Conservation (phyloP, 805 yeast species). For the Saturnispora dispora region DNA sequence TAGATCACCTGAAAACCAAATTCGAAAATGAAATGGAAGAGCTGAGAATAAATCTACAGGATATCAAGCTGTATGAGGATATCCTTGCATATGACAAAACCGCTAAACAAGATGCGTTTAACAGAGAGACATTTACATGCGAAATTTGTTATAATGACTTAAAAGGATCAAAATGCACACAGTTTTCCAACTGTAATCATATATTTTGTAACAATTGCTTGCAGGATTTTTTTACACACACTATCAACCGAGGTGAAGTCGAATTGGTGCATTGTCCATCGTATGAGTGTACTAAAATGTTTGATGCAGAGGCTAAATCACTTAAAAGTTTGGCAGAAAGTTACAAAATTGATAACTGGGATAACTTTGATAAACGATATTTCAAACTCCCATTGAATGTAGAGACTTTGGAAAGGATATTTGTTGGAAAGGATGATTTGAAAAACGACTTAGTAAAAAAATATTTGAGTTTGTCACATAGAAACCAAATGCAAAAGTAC, state of each 20-base stretch:
- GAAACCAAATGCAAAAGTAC: slow-evolving; percentile 35
- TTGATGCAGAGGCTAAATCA: slow-evolving; percentile 16
- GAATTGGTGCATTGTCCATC: slow-evolving; percentile 51
- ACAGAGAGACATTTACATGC: slow-evolving; percentile 36
- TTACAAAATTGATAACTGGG: slow-evolving; percentile 17
- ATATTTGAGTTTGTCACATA: slow-evolving; percentile 31
- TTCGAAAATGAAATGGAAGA: slow-evolving; percentile 7
- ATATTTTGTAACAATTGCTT: slow-evolving; percentile 41
- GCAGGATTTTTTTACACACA: slow-evolving; percentile 31
- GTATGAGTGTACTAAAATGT: slow-evolving; percentile 33
- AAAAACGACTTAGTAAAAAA: slow-evolving; percentile 19
- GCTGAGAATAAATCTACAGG: slow-evolving; percentile 24
- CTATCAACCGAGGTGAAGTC: slow-evolving; percentile 40
- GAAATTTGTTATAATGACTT: slow-evolving; percentile 46
- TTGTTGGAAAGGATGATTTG: slow-evolving; percentile 14
- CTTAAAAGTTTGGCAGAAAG: slow-evolving; percentile 6
- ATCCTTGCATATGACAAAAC: slow-evolving; percentile 14
- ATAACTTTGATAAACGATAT: slow-evolving; percentile 28
- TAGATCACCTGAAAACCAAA: slow-evolving; percentile 11
- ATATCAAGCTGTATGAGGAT: slow-evolving; percentile 7
- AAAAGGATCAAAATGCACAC: slow-evolving; percentile 35
- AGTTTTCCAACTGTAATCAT: slow-evolving; percentile 39
- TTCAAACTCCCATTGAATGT: slow-evolving; percentile 35
- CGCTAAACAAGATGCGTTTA: slow-evolving; percentile 24
- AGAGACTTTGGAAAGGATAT: slow-evolving; percentile 27